Evolutionary conservation across 352 stramenopile genomes (phyloP), one percentile per base, ranked within the genome.

Genomic region (Pythium sp.): DNA sequence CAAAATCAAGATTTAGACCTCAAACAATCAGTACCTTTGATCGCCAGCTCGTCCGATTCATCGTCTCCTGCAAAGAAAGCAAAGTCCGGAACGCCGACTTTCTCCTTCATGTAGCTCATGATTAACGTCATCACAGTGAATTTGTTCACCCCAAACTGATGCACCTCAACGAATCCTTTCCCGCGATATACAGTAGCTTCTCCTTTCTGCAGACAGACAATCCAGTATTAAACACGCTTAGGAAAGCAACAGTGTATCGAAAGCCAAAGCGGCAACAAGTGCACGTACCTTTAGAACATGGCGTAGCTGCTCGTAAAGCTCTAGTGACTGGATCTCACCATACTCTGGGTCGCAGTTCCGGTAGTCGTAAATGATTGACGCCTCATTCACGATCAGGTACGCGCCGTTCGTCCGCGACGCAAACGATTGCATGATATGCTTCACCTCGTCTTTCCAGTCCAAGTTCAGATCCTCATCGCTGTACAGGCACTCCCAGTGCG

Each of bases 281-380:
- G 11, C 1, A 43, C 66, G 46, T 68, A 98, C 93, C 73, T 96
- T 94, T 2, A 91, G 74, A 26, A 99, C 73, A 68, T 99, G 94
- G 46, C 98, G 92, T 67, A 99, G 92, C 32, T 99, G 87, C 73
- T 98, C 82, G 49, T 85, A 83, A 15, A 93, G 69, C 64, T 93
- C 97, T 56, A 97, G 88, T 1, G 95, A 97, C 77, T 99, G 98
- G 63, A 99, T 92, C 65, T 98, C 95, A 47, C 98, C 98, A 74
- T 99, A 99, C 70, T 99, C 98, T 60, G 96, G 96, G 76, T 99
- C 98, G 11, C 97, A 97, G 79, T 98, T 96, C 54, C 96, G 89
- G 72, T 98, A 99, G 76, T 99, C 97, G 81, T 98, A 99, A 32
- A 99, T 74, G 15, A 99, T 71, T 5, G 98, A 98, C 54, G 95